Evolutionary conservation across 1,284 basidiomycete species (phyloP).

Genomic region (Microbotryum silenes-acaulis): DNA sequence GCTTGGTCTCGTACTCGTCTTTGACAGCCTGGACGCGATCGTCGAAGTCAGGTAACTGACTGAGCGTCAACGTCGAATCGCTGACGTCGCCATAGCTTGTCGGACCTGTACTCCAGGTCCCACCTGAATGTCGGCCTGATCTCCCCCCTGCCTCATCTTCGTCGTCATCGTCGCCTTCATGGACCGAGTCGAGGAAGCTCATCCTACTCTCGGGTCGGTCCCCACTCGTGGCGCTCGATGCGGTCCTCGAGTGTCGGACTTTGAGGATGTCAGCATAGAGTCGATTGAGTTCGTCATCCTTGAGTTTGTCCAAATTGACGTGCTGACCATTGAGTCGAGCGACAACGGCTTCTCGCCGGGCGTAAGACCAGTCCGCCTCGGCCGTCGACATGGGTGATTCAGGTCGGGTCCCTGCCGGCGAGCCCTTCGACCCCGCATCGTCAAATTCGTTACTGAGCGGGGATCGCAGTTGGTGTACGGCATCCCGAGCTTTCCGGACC

Average conservation of each 20-base stretch:
- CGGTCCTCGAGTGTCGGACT: slow-evolving; percentile 57
- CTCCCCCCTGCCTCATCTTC: slow-evolving; percentile 16
- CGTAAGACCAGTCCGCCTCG: slow-evolving; percentile 83
- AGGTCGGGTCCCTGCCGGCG: slow-evolving; percentile 48
- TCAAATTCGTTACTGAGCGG: slow-evolving; percentile 33
- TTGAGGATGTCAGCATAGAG: slow-evolving; percentile 78
- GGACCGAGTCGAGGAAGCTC: slow-evolving; percentile 43
- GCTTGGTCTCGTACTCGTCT: slow-evolving; percentile 52
- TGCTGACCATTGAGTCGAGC: slow-evolving; percentile 67
- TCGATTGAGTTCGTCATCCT: slow-evolving; percentile 86
- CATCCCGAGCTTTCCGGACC: slow-evolving; percentile 77
- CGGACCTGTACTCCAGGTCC: slow-evolving; percentile 65
- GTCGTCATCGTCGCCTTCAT: slow-evolving; percentile 35
- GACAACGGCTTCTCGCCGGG: slow-evolving; percentile 80
- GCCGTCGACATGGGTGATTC: slow-evolving; percentile 63
- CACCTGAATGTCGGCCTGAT: slow-evolving; percentile 55
- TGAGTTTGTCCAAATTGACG: slow-evolving; percentile 77
- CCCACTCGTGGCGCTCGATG: slow-evolving; percentile 37
- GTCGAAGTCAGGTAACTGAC: slow-evolving; percentile 34
- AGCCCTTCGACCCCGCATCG: slow-evolving; percentile 27
- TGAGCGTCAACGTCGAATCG: slow-evolving; percentile 51
- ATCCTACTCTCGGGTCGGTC: slow-evolving; percentile 66
- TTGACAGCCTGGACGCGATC: slow-evolving; percentile 18
- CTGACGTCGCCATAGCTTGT: slow-evolving; percentile 52
- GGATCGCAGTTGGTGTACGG: slow-evolving; percentile 52